Percentiles rank a stretch among this genome's conserved stretches.
Evolutionary conservation across 2,329 filamentous ascomycete genomes (phyloP).

Genomic region (Esteya vermicola): DNA sequence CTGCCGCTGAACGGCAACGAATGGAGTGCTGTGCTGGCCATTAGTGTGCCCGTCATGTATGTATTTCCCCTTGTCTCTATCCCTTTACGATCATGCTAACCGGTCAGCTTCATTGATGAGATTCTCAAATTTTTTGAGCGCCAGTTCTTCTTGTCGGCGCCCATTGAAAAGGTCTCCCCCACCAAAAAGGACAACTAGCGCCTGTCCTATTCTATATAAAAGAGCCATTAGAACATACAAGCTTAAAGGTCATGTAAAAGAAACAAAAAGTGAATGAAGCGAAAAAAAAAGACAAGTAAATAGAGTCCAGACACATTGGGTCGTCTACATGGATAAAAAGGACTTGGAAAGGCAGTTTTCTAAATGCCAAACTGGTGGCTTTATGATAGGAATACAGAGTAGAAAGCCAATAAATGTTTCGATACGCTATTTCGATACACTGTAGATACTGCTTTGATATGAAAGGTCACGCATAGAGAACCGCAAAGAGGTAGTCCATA

Average conservation of each 20-base stretch:
- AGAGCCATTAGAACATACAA: too few relatives aligned
- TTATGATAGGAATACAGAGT: too few relatives aligned
- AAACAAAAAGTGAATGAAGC: neutral
- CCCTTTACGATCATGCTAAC: neutral
- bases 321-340: too few relatives aligned
- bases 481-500: too few relatives aligned
- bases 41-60: slow-evolving; percentile 89
- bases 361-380: too few relatives aligned
- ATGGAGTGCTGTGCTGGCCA: slow-evolving; percentile 80
- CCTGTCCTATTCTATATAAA: too few relatives aligned
- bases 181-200: slow-evolving; percentile 40
- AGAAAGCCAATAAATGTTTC: too few relatives aligned
- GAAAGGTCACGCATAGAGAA: too few relatives aligned
- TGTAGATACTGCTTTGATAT: too few relatives aligned
- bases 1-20: slow-evolving; percentile 72
- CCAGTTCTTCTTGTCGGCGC: slow-evolving; percentile 44
- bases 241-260: too few relatives aligned
- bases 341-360: too few relatives aligned
- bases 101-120: slow-evolving; percentile 62
- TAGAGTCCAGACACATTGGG: neutral
- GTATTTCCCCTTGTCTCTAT: slow-evolving; percentile 20
- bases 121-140: slow-evolving; percentile 66
- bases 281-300: neutral
- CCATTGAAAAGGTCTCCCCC: slow-evolving; percentile 20
- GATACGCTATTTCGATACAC: too few relatives aligned